Base-by-base conservation (phyloP, 2,329 filamentous ascomycete species). In the Phialophora expanda region DNA sequence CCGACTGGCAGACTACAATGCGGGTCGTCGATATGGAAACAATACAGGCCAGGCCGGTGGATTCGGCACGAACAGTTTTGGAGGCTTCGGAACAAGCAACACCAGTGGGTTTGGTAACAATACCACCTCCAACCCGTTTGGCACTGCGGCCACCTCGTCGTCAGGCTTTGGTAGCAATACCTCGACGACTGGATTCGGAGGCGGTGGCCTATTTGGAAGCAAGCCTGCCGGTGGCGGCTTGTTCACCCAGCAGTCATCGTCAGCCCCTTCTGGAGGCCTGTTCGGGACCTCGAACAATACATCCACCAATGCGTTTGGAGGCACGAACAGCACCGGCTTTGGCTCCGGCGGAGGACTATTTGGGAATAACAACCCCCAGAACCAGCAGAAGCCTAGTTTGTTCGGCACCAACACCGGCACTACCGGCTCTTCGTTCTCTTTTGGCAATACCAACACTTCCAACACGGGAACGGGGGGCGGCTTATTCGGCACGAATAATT, bases 21-120 rank as follows among this genome's bases (percentile, higher is more conserved):
- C 93, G 77, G 93, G 93, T 58, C 88, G 93, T 66, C 89, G 90
- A 61, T 92, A 87, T 76, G 95, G 93, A 38, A 96, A 94, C 78
- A 85, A 86, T 50, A 92, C 90, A 68, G 92, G 92, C 32, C 90
- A 93, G 70, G 82, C 87, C 55, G 93, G 93, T 65, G 91, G 90
- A 7, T 97, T 97, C 77, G 94, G 93, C 20, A 84, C 82, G 71
- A 86, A 85, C 66, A 77, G 75, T 5, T 83, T 83, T 66, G 82
- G 78, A 26, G 74, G 78, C 32, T 79, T 81, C 65, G 77, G 75
- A 61, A 68, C 76, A 41, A 75, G 72, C 17, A 73, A 66, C 60
- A 69, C 62, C 67, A 3, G 20, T 34, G 74, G 72, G 30, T 72
- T 73, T 51, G 71, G 69, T 44, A 56, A 44, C 28, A 66, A 69